Base-by-base conservation (phyloP, 2,329 filamentous ascomycete species). In the Alternaria panax region DNA sequence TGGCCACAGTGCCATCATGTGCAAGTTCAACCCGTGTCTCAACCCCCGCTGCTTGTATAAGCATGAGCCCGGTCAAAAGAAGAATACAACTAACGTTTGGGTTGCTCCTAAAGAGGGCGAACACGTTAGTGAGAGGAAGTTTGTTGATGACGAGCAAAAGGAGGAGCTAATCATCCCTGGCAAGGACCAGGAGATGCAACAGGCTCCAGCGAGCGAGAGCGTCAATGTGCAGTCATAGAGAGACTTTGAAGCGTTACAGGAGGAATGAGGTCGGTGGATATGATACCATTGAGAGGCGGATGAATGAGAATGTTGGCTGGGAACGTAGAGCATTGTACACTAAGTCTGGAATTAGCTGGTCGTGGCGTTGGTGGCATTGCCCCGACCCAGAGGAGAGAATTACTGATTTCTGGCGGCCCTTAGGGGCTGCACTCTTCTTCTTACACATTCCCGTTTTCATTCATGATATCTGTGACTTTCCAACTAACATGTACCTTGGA, bases 1-100 rank as follows among this genome's bases (percentile, higher is more conserved):
- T 75, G 93, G 92, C 12, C 95, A 99, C 80, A 81, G 91, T 67
- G 88, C 90, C 77, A 91, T 89, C 47, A 86, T 90, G 77, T 99
- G 95, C 88, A 93, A 89, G 76, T 98, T 91, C 81, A 93, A 89
- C 68, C 95, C 94, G 0, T 99, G 95, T 80, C 86, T 92, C 64
- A 97, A 97, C 80, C 87, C 90, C n/a, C 86, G 83, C 69, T 99
- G 95, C 78, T 85, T 89, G 5, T 98, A 92, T 82, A 93, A 93
- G 79, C 95, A 99, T 78, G 90, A 89, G 40, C 92, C 96, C 54
- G 95, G 94, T 12, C 95, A 99, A 75, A 85, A 86, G 81, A 88
- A 92, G 69, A 68, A 62, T 51, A 92, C 91, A 51, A 87, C 86
- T 78, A 97, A 96, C 81, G 92, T 96, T 27, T 98, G 94, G 94